These are phyloP conservation scores for Penicillium cosmopolitanum DNA, from an alignment of 495 filamentous ascomycete genomes.

Conservation along the genomic window DNA sequence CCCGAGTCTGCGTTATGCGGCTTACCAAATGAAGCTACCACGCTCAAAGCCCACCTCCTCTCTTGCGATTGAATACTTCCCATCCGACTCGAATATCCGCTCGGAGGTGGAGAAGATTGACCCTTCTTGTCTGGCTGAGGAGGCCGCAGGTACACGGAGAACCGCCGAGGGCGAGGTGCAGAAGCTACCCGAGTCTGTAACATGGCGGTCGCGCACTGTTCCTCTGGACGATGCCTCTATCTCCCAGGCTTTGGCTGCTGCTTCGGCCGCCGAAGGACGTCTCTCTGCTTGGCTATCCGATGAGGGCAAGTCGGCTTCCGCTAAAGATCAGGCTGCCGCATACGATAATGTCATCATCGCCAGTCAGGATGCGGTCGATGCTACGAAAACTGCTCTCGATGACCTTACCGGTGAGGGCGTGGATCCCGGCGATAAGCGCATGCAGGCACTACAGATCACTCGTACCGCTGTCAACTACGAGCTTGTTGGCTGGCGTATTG, in stretches of 20 bases:
- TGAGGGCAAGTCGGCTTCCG: conserved; percentile 41
- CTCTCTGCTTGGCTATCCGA: conserved; percentile 49
- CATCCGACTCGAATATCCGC: conserved; percentile 62
- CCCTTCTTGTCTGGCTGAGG: conserved; percentile 66
- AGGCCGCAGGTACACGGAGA: conserved; percentile 60
- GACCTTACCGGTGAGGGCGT: conserved; percentile 83
- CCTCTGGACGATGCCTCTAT: conserved; percentile 93
- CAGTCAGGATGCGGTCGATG: conserved; percentile 93
- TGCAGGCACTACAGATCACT: conserved; percentile 93
- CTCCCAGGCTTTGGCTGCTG: conserved; percentile 67
- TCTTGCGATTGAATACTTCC: conserved; percentile 78
- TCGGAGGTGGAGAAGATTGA: conserved; percentile 72
- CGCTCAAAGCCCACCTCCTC: conserved; percentile 78
- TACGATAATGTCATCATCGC: conserved; percentile 91
- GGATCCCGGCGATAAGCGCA: conserved; percentile 78
- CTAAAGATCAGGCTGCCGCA: conserved; percentile 69
- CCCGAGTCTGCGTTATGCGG: conserved; percentile 90
- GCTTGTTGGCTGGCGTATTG: conserved; percentile 92
- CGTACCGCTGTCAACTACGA: conserved; percentile 91
- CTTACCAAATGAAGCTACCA: conserved; percentile 85
- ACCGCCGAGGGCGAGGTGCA: conserved; percentile 53
- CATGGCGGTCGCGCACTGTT: conserved; percentile 88
- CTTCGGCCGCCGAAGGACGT: conserved; percentile 56
- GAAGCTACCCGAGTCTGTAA: conserved; percentile 72
- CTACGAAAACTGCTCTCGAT: conserved; percentile 89